Percentiles rank a stretch among this genome's conserved stretches.
Evolutionary conservation across 768 basidiomycete genomes (phyloP).

Genomic region (Suillus luteus): DNA sequence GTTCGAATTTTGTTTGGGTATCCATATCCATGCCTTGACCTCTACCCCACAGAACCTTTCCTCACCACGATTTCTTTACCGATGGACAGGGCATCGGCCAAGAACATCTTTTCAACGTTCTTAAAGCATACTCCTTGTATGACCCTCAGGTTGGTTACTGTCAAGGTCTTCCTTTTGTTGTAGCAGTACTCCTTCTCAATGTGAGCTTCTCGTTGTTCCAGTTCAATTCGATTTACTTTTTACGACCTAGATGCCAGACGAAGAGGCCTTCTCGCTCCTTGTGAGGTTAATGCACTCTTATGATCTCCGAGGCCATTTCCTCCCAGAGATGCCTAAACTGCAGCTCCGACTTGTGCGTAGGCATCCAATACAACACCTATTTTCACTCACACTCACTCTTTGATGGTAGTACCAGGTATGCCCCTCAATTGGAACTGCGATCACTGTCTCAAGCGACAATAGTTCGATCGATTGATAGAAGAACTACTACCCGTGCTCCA

Average conservation of each 20-base stretch:
- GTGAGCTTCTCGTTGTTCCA: constrained; percentile 44
- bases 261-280: constrained; percentile 95
- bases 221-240: constrained; percentile 3
- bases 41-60: constrained; percentile 72
- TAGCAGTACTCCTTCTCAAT: constrained; percentile 89
- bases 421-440: constrained; percentile 11
- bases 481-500: constrained; percentile 92
- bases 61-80: constrained; percentile 94
- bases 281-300: constrained; percentile 97
- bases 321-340: constrained; percentile 99
- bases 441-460: constrained; percentile 21
- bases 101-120: constrained; percentile 95
- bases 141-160: constrained; percentile 96
- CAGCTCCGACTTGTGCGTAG: constrained; percentile 81
- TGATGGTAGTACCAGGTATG: constrained; percentile 59
- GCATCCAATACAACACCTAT: background rate
- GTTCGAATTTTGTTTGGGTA: constrained; percentile 36
- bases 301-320: constrained; percentile 92
- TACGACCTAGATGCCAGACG: constrained; percentile 88
- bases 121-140: constrained; percentile 97
- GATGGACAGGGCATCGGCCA: constrained; percentile 95
- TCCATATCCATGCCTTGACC: constrained; percentile 15
- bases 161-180: constrained; percentile 95
- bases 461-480: constrained; percentile 95
- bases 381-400: constrained; percentile 1